Evolutionary conservation across 2,329 filamentous ascomycete genomes (phyloP).

Genomic region (Chlorencoelia australis): DNA sequence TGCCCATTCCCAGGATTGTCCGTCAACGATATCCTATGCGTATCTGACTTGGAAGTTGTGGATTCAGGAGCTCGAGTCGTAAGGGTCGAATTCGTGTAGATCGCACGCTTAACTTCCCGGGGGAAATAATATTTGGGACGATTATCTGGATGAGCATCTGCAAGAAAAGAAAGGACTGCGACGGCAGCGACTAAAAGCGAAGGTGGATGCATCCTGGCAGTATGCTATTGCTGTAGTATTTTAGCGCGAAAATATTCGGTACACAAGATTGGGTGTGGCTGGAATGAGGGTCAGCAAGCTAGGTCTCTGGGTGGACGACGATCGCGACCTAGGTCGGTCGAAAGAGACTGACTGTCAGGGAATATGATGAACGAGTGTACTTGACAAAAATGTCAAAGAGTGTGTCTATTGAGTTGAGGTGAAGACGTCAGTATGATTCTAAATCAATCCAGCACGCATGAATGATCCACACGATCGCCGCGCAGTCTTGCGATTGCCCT

Average conservation of each 20-base stretch:
- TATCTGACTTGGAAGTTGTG: too few species aligned
- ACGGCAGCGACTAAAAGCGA: constrained; percentile 40
- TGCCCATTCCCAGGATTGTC: too few species aligned
- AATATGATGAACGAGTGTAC: constrained; percentile 44
- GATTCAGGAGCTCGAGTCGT: constrained; percentile 10
- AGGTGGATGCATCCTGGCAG: constrained; percentile 39
- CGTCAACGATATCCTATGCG: too few species aligned
- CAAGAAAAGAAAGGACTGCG: constrained; percentile 37
- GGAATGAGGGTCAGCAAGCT: too few species aligned
- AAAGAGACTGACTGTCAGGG: constrained; percentile 38
- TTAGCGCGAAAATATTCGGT: constrained; percentile 1
- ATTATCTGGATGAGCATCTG: constrained; percentile 34
- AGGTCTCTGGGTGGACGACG: too few species aligned
- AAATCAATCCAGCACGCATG: constrained; percentile 14
- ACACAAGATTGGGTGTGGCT: too few species aligned
- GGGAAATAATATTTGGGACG: constrained; percentile 48
- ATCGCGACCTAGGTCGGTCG: not conserved
- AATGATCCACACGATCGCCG: constrained; percentile 18
- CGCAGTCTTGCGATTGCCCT: not conserved
- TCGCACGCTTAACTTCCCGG: constrained; percentile 43
- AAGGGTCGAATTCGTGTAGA: constrained; percentile 22
- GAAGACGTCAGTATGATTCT: constrained; percentile 17
- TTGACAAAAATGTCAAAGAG: constrained; percentile 48
- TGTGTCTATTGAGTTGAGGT: constrained; percentile 25
- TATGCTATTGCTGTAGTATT: constrained; percentile 6